A percentile compares a stretch with the other conserved stretches of the same genome.
These are phyloP conservation scores for Aspergillus flavus DNA, from an alignment of 2,329 filamentous ascomycete species.

Conservation along the genomic window DNA sequence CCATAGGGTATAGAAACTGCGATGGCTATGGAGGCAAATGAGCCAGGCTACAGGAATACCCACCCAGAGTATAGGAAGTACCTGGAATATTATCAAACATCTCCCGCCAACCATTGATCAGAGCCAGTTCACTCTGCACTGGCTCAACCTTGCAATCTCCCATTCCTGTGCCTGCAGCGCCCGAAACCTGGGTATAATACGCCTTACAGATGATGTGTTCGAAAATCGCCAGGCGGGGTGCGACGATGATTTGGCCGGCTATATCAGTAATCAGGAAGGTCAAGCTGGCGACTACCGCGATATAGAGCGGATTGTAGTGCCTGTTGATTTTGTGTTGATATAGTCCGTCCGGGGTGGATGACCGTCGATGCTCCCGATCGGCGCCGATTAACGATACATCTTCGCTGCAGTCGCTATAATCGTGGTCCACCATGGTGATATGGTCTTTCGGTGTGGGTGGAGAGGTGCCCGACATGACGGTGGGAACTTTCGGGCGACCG, in stretches of 20 bases:
- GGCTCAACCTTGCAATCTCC: too few relatives aligned
- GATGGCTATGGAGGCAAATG: too few relatives aligned
- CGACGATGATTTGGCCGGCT: not conserved
- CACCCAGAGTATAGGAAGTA: too few relatives aligned
- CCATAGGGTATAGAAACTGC: too few relatives aligned
- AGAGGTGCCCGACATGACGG: not conserved
- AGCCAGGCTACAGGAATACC: too few relatives aligned
- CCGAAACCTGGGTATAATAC: too few relatives aligned
- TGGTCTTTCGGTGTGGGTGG: not conserved
- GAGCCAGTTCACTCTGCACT: too few relatives aligned
- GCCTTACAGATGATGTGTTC: too few relatives aligned
- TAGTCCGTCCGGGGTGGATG: not conserved
- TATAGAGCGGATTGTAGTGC: not conserved
- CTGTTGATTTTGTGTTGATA: not conserved
- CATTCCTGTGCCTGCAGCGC: too few relatives aligned
- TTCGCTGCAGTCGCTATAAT: not conserved
- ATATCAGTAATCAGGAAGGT: not conserved
- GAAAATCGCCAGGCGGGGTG: not conserved
- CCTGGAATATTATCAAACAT: too few relatives aligned
- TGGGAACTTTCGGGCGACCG: too few relatives aligned
- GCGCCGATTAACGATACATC: not conserved
- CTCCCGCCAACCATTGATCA: too few relatives aligned
- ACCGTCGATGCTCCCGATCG: not conserved
- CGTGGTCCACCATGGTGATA: not conserved
- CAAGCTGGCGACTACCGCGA: not conserved